These are phyloP conservation scores for Berberis thunbergii DNA, from an alignment of 164 flowering plant species.

Conservation along the genomic window DNA sequence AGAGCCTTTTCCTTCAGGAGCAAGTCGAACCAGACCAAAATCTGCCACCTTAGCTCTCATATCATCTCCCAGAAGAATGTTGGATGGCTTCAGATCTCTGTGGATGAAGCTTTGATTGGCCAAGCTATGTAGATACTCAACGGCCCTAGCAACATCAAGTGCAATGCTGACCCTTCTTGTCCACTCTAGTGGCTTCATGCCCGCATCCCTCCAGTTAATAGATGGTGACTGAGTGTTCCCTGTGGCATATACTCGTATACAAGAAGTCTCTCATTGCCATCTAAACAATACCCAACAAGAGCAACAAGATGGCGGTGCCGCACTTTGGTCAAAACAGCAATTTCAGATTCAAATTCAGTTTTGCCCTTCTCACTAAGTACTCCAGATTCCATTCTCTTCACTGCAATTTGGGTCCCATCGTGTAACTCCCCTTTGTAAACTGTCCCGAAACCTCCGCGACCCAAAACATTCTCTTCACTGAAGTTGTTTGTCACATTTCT, in stretches of 20 bases:
- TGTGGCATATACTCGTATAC: constrained; percentile 95
- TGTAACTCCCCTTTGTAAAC: constrained; percentile 92
- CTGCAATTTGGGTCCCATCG: constrained; percentile 94
- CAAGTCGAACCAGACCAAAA: constrained; percentile 91
- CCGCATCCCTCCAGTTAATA: constrained; percentile 74
- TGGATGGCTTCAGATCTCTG: constrained; percentile 90
- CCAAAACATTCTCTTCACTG: constrained; percentile 62
- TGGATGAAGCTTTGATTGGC: constrained; percentile 87
- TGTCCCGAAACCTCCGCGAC: constrained; percentile 89
- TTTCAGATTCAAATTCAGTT: constrained; percentile 80
- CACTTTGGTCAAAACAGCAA: constrained; percentile 80
- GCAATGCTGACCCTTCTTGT: constrained; percentile 63
- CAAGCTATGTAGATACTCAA: constrained; percentile 80
- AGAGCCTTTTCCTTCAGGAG: constrained; percentile 78
- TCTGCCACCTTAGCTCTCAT: constrained; percentile 95
- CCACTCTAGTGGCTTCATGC: constrained; percentile 79
- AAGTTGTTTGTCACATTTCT: constrained; percentile 80
- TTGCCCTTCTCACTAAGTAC: constrained; percentile 62
- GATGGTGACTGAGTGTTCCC: constrained; percentile 65
- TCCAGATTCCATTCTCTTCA: constrained; percentile 89
- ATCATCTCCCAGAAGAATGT: constrained; percentile 90
- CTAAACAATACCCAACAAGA: constrained; percentile 80
- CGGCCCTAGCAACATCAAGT: constrained; percentile 92
- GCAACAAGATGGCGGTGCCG: constrained; percentile 83
- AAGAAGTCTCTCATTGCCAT: constrained; percentile 80